These are phyloP conservation scores for Lipomyces starkeyi DNA, from an alignment of 805 yeast species.

Conservation along the genomic window DNA sequence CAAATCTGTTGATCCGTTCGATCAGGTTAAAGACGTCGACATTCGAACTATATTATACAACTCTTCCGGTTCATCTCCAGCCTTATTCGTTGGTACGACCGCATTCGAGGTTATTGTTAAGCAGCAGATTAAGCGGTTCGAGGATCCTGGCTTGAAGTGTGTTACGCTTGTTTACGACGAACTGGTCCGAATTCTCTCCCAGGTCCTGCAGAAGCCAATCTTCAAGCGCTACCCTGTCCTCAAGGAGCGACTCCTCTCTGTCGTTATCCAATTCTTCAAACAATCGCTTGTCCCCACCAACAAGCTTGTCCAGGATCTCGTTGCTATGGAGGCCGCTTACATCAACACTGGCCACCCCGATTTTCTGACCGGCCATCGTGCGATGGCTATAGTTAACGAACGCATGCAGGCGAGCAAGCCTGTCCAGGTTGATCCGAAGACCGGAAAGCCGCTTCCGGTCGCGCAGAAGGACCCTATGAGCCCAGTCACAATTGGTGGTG, in stretches of 20 bases:
- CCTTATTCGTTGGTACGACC: conserved; percentile 94
- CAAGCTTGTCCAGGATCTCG: conserved; percentile 80
- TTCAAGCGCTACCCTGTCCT: conserved; percentile 89
- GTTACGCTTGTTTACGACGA: conserved; percentile 92
- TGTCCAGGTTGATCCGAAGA: conserved; percentile 82
- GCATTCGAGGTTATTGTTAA: conserved; percentile 96
- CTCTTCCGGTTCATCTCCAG: conserved; percentile 95
- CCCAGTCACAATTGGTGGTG: conserved; percentile 36
- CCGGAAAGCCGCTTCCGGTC: conserved; percentile 74
- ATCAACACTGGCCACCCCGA: conserved; percentile 98
- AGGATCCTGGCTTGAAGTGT: conserved; percentile 90
- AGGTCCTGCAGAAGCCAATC: conserved; percentile 78
- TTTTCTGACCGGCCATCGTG: conserved; percentile 90
- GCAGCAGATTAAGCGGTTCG: conserved; percentile 91
- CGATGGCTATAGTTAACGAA: conserved; percentile 91
- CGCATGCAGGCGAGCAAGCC: conserved; percentile 78
- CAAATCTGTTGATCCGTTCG: conserved; percentile 91
- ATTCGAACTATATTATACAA: conserved; percentile 96
- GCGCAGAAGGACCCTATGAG: conserved; percentile 37
- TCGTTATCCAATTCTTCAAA: conserved; percentile 79
- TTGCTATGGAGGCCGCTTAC: conserved; percentile 86
- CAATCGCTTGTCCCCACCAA: conserved; percentile 84
- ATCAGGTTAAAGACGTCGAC: conserved; percentile 92
- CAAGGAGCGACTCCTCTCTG: conserved; percentile 82
- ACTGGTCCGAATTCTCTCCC: conserved; percentile 85